Base-by-base conservation (phyloP, 1,284 basidiomycete species). In the Cryptococcus amylolentus region DNA sequence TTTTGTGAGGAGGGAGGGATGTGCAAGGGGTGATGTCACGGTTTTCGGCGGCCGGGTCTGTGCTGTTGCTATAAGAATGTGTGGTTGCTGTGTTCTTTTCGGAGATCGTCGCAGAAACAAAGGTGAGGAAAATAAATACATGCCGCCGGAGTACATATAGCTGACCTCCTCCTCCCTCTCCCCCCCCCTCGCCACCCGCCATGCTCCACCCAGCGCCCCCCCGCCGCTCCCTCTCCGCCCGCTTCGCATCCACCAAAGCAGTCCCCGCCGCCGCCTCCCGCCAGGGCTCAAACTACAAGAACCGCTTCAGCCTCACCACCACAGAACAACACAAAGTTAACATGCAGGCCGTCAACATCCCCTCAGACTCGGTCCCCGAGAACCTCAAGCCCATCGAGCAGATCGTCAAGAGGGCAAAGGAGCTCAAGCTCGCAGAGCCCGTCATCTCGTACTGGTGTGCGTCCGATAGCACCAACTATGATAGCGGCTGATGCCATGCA, bases 371-470 rank as follows among this genome's bases (percentile, higher is more conserved):
- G 7, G 66, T 78, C 7, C 80, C 81, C 8, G 55, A 64, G 3
- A 78, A 77, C 49, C 68, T 81, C 56, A 82, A 81, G 61, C 80
- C 89, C 28, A 73, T 71, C 57, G 75, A 84, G 8, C 87, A 91
- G 3, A 94, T 86, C 72, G 81, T 98, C n/a, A 90, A 91, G 71
- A 84, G 94, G 49, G 89, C 93, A 0, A 85, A 89, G 51, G 95
- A 98, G 74, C 82, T 96, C 59, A 84, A 83, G 51, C 79, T 80
- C 14, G 85, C 87, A 56, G 92, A 98, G 65, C 88, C 91, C 3
- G 81, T 93, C 51, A 85, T 98, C 63, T 83, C 90, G 1, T 98
- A 98, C 75, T 98, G 94, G 94, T 94, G 93, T 91, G 78, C 67
- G 88, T 79, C 6, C n/a, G n/a, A 16, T 14, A 41, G 7, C 2